phyloP scores from a whole-genome alignment of 441 rosid genomes.

The Gossypium schwendimanii region DNA sequence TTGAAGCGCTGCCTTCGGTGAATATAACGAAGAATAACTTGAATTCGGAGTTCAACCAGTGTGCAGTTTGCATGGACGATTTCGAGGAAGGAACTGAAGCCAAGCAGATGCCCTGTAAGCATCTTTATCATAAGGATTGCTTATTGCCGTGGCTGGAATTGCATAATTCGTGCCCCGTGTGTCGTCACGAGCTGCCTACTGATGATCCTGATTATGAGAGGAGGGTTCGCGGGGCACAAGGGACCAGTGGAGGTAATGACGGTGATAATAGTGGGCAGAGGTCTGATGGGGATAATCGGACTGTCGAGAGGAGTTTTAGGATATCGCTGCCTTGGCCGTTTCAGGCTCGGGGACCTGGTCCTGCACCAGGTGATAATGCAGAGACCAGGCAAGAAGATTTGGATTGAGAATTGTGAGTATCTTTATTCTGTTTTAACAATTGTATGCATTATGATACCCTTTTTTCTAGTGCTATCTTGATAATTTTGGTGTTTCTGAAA shows the following conservation, averaged over 20 bases:
- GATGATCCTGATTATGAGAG: slow-evolving; percentile 52
- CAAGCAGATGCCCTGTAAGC: slow-evolving; percentile 59
- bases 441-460: neutral
- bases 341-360: slow-evolving; percentile 23
- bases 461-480: neutral
- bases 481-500: neutral
- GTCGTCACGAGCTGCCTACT: slow-evolving; percentile 59
- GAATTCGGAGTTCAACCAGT: slow-evolving; percentile 52
- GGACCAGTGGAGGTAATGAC: slow-evolving; percentile 11
- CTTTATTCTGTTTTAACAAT: neutral
- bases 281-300: slow-evolving; percentile 18
- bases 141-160: slow-evolving; percentile 49
- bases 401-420: slow-evolving; percentile 16
- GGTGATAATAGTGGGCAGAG: slow-evolving; percentile 12
- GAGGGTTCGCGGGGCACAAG: slow-evolving; percentile 16
- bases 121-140: slow-evolving; percentile 48
- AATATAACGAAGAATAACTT: slow-evolving; percentile 33
- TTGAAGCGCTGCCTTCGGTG: slow-evolving; percentile 43
- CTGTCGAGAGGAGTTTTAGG: slow-evolving; percentile 42
- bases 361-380: slow-evolving; percentile 24
- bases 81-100: slow-evolving; percentile 30
- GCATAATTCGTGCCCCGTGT: slow-evolving; percentile 64
- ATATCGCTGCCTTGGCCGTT: slow-evolving; percentile 50
- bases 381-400: slow-evolving; percentile 18
- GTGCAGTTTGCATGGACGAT: slow-evolving; percentile 49